Conservation (phyloP, 2,329 filamentous ascomycete species). For the Paramyrothecium sp. region DNA sequence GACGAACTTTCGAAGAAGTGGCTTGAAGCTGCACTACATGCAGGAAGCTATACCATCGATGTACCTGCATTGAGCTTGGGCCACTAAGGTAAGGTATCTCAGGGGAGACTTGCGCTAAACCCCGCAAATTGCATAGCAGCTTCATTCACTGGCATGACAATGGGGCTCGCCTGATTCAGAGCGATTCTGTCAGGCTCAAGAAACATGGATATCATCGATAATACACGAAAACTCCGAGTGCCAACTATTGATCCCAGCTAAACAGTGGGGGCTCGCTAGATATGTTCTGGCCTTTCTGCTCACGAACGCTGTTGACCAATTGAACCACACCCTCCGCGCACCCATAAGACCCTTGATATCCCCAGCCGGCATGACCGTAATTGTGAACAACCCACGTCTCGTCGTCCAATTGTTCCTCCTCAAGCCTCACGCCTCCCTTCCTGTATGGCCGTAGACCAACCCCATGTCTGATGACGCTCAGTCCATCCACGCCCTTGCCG, state of each 20-base stretch:
- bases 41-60: neutral
- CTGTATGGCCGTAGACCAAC: slow-evolving; percentile 79
- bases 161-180: no score
- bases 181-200: no score
- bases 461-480: slow-evolving; percentile 76
- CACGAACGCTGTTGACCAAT: slow-evolving; percentile 62
- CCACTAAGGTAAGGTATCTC: no score
- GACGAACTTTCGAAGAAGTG: slow-evolving; percentile 4
- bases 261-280: slow-evolving; percentile 27
- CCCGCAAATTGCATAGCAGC: slow-evolving; percentile 21
- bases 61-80: no score
- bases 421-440: slow-evolving; percentile 70
- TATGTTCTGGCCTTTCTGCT: slow-evolving; percentile 23
- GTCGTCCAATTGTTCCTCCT: slow-evolving; percentile 52
- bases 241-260: slow-evolving; percentile 11
- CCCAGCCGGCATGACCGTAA: slow-evolving; percentile 78
- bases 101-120: slow-evolving; percentile 2
- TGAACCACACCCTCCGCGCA: slow-evolving; percentile 66
- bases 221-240: neutral
- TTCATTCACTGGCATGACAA: no score
- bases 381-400: slow-evolving; percentile 72
- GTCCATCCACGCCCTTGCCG: slow-evolving; percentile 67
- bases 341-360: slow-evolving; percentile 70
- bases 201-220: neutral
- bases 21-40: slow-evolving; percentile 11